phyloP scores from a whole-genome alignment of 345 rosid genomes.

The Acer saccharum region DNA sequence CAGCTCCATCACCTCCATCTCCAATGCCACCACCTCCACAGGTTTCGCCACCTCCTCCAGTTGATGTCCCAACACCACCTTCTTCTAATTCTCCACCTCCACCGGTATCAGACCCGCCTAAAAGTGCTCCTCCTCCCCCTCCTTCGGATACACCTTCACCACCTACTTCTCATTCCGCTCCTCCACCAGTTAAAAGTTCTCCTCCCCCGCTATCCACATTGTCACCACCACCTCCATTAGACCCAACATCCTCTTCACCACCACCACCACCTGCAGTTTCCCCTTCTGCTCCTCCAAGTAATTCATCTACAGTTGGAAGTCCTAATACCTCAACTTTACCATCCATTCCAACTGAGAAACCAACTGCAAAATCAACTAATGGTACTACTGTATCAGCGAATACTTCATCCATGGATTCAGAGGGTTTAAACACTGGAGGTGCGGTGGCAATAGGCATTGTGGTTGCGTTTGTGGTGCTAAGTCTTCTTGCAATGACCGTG shows the following conservation, averaged over 20 bases:
- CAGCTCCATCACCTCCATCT: constrained; percentile 46
- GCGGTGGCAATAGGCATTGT: constrained; percentile 62
- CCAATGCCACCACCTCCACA: constrained; percentile 61
- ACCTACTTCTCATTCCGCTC: constrained; percentile 36
- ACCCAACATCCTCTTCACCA: constrained; percentile 48
- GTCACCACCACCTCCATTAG: constrained; percentile 51
- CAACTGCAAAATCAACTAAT: constrained; percentile 66
- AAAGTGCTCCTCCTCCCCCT: constrained; percentile 42
- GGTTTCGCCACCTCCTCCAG: constrained; percentile 43
- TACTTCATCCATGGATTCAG: constrained; percentile 37
- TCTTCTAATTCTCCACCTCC: constrained; percentile 48
- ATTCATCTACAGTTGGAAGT: constrained; percentile 39
- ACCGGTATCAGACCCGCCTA: constrained; percentile 36
- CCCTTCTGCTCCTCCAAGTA: constrained; percentile 56
- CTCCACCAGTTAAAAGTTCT: constrained; percentile 47
- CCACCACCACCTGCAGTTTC: constrained; percentile 47
- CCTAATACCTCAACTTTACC: constrained; percentile 57
- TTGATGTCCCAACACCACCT: constrained; percentile 35
- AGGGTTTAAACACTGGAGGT: constrained; percentile 57
- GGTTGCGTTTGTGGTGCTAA: constrained; percentile 60
- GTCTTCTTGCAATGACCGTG: constrained; percentile 69
- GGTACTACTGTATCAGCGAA: constrained; percentile 34
- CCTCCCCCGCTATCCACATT: constrained; percentile 44
- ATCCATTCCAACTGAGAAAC: constrained; percentile 71
- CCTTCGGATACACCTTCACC: constrained; percentile 37